Base-by-base conservation (phyloP, 441 rosid species). In the Erysimum pusillum region DNA sequence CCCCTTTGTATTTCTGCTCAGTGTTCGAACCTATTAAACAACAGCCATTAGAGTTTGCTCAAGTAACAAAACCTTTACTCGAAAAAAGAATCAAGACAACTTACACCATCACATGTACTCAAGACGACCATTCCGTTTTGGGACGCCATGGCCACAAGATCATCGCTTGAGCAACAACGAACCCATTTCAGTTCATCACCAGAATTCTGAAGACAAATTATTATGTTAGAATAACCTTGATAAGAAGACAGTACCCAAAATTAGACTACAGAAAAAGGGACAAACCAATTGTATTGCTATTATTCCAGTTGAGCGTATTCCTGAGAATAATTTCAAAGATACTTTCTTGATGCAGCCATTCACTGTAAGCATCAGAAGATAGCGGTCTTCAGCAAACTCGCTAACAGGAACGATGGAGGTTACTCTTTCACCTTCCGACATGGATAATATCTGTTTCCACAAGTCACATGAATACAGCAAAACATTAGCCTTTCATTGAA, bases 151-250 rank as follows among this genome's bases (percentile, higher is more conserved):
- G 98, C 98, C 71, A 95, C 91, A 68, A 91, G 90, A 84, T 95
- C 99, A 74, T 89, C 87, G 83, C 88, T 91, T 74, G 93, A 74
- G 84, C 99, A 93, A 67, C 92, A 88, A n/a, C 90, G 92, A 39
- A 93, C 99, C 99, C 99, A 95, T 81, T 89, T 95, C 72, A 95
- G 84, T 80, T 93, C 92, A 84, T 95, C 99, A 46, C 97, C 95
- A 79, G 95, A 90, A 85, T 93, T 93, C 99, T 95, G 75, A 41
- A 69, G 81, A 67, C 44, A 70, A 63, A 38, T 41, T 36, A 75
- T 32, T 11, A 69, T 65, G 63, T 59, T 62, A 64, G 63, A 58
- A 59, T 31, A 14, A 39, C 41, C 64, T 59, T 51, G 53, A 6
- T 17, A 54, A 20, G 35, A 69, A 69, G 62, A 41, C 17, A 6